phyloP scores from a whole-genome alignment of 768 basidiomycete species.

The Phylloporus sp. region DNA sequence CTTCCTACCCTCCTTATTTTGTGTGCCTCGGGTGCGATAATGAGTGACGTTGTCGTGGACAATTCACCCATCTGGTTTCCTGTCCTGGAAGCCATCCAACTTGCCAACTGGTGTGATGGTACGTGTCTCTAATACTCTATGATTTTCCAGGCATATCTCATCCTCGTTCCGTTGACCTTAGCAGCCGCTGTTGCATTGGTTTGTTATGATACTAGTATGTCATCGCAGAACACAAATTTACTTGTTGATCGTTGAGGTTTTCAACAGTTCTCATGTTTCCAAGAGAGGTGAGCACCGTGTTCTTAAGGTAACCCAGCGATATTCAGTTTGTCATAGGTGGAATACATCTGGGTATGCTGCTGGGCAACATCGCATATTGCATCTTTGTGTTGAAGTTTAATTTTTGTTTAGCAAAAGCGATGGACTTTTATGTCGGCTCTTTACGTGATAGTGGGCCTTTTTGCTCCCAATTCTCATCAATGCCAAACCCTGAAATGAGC shows the following conservation, averaged over 20 bases:
- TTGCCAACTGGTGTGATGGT: neutral
- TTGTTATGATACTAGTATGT: slow-evolving; percentile 14
- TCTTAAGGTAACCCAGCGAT: neutral
- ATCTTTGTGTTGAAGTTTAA: neutral
- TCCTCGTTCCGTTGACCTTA: neutral
- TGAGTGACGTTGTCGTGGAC: too few species aligned
- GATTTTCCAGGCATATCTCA: neutral
- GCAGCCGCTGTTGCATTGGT: slow-evolving; percentile 15
- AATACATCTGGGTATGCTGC: slow-evolving; percentile 19
- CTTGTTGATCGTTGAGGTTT: neutral
- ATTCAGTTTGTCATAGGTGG: slow-evolving; percentile 6
- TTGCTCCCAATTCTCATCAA: neutral
- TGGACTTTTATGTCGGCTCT: slow-evolving; percentile 14
- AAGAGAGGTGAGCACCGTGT: slow-evolving; percentile 14
- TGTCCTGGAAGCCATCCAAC: slow-evolving; percentile 6
- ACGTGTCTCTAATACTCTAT: too few species aligned
- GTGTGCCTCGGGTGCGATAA: too few species aligned
- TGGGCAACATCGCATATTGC: too few species aligned
- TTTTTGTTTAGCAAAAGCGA: slow-evolving; percentile 2
- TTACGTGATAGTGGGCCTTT: slow-evolving; percentile 14
- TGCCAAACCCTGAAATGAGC: neutral
- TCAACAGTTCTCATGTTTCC: slow-evolving; percentile 17
- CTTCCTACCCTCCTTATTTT: too few species aligned
- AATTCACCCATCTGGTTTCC: too few species aligned
- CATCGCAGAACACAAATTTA: too few species aligned